A percentile compares a stretch with the other conserved stretches of the same genome.
These are phyloP conservation scores for Alternaria ventricosa DNA, from an alignment of 2,329 filamentous ascomycete species.

Conservation along the genomic window DNA sequence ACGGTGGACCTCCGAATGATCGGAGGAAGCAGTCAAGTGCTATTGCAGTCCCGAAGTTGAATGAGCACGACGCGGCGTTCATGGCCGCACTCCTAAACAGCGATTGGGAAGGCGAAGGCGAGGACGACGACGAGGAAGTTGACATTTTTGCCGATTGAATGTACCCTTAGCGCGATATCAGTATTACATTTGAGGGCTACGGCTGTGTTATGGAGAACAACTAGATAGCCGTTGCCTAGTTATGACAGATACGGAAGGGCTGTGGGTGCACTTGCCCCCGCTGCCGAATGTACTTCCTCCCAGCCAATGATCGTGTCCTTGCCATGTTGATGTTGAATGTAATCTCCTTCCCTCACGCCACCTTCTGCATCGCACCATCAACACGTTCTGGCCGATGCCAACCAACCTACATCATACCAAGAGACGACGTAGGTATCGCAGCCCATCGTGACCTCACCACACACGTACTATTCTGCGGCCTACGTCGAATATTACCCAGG, in stretches of 20 bases:
- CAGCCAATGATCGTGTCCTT: background rate
- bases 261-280: background rate
- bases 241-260: fast-evolving
- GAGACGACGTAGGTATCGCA: background rate
- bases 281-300: background rate
- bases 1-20: background rate
- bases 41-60: background rate
- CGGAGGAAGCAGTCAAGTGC: background rate
- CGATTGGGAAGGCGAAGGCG: background rate
- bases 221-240: background rate
- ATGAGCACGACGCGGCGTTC: background rate
- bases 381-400: background rate
- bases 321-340: background rate
- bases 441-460: background rate
- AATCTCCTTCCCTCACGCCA: background rate
- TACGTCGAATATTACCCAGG: background rate
- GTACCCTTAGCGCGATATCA: background rate
- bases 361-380: background rate
- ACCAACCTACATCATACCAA: background rate
- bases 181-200: background rate
- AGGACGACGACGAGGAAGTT: background rate
- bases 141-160: background rate
- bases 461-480: background rate
- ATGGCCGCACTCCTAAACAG: background rate
- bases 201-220: background rate